Evolutionary conservation across 2,329 filamentous ascomycete genomes (phyloP).

Genomic region (Aspergillus ibericus): DNA sequence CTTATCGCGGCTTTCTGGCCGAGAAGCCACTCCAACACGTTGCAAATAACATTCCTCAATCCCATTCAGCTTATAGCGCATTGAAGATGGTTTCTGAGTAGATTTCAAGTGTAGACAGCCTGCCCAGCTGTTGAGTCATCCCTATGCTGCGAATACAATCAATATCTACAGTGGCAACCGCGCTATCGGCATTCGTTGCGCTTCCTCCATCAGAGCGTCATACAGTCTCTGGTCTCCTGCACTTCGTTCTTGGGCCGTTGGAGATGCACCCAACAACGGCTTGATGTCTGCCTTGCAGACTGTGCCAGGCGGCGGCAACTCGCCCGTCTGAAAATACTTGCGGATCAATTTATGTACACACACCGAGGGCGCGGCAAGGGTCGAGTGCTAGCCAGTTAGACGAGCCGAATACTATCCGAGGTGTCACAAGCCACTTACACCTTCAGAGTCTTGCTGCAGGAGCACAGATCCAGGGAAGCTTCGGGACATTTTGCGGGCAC

Average conservation of each 20-base stretch:
- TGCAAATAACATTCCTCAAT: too few relatives aligned
- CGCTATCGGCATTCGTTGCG: slow-evolving; percentile 3
- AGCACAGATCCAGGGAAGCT: slow-evolving; percentile 47
- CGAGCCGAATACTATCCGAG: not conserved
- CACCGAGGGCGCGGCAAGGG: slow-evolving; percentile 35
- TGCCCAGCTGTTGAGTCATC: not conserved
- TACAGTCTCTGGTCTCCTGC: slow-evolving; percentile 15
- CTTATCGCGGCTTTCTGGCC: too few relatives aligned
- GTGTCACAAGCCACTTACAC: slow-evolving; percentile 31
- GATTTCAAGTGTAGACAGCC: not conserved
- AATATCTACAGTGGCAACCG: slow-evolving; percentile 9
- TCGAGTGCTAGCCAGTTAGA: slow-evolving; percentile 30
- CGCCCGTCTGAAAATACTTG: slow-evolving; percentile 45
- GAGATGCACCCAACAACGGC: slow-evolving; percentile 28
- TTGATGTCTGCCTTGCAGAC: slow-evolving; percentile 41
- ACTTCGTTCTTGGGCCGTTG: slow-evolving; percentile 6
- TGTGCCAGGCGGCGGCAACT: slow-evolving; percentile 35
- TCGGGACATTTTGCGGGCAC: slow-evolving; percentile 38
- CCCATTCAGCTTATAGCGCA: too few relatives aligned
- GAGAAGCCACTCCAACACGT: too few relatives aligned
- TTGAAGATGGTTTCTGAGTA: too few relatives aligned
- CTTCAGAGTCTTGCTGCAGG: slow-evolving; percentile 47
- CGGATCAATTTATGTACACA: slow-evolving; percentile 40
- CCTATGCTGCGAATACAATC: too few relatives aligned
- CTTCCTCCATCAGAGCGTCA: slow-evolving; percentile 20